Evolutionary conservation across 495 filamentous ascomycete genomes (phyloP).

Genomic region (Penicillium salamii): DNA sequence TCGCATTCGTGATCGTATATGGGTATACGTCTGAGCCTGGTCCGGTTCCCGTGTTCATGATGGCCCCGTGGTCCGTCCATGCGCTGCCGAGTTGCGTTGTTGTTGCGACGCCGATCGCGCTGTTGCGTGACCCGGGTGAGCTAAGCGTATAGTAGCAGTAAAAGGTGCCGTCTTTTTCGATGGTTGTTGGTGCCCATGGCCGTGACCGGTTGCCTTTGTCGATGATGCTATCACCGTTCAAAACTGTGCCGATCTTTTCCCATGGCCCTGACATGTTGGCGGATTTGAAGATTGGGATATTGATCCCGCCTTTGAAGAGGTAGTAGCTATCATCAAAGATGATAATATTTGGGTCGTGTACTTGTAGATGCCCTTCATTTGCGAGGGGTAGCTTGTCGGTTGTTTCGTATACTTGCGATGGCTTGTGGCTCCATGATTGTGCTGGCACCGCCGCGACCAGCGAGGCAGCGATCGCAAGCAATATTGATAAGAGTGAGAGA

Average conservation of each 20-base stretch:
- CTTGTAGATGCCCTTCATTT: conserved; percentile 33
- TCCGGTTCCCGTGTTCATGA: conserved; percentile 38
- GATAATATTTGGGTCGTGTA: conserved; percentile 42
- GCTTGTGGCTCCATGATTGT: not conserved
- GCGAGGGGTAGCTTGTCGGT: conserved; percentile 32
- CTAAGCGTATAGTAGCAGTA: conserved; percentile 73
- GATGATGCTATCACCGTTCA: conserved; percentile 37
- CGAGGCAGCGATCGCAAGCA: conserved; percentile 1
- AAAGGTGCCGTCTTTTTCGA: conserved; percentile 54
- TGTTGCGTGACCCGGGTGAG: conserved; percentile 58
- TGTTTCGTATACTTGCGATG: conserved; percentile 25
- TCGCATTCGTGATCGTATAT: conserved; percentile 62
- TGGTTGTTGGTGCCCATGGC: conserved; percentile 63
- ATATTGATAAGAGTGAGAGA: not conserved
- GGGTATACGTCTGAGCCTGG: conserved; percentile 45
- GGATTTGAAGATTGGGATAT: conserved; percentile 33
- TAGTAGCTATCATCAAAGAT: conserved; percentile 33
- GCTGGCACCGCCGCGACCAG: conserved; percentile 14
- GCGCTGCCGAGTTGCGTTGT: conserved; percentile 50
- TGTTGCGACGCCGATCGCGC: conserved; percentile 70
- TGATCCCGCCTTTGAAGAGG: conserved; percentile 35
- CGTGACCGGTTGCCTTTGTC: conserved; percentile 30
- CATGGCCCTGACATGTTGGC: conserved; percentile 39
- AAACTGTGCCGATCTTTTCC: conserved; percentile 37
- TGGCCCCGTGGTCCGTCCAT: conserved; percentile 54